A percentile compares a stretch with the other conserved stretches of the same genome.
phyloP scores from a whole-genome alignment of 305 asterid species.

The Fraxinus ornus region DNA sequence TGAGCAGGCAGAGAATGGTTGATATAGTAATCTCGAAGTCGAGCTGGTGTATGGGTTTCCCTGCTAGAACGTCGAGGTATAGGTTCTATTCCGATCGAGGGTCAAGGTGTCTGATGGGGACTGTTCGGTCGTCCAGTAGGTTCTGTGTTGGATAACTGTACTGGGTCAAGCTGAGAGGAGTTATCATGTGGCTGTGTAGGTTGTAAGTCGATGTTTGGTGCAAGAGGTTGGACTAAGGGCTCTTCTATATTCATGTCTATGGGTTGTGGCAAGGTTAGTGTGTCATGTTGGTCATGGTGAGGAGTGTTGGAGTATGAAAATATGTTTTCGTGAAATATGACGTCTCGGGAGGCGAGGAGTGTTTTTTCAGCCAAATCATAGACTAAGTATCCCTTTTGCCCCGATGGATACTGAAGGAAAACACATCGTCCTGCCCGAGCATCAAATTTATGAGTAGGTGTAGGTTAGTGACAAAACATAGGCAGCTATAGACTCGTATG shows the following conservation, averaged over 20 bases:
- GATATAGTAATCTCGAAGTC: not conserved
- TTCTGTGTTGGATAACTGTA: not conserved
- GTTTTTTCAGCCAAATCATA: not conserved
- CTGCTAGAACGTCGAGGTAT: not conserved
- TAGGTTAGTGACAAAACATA: not conserved
- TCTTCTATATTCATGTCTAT: not conserved
- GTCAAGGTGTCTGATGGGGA: not conserved
- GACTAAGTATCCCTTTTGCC: not conserved
- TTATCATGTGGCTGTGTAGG: not conserved
- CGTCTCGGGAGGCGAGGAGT: not conserved
- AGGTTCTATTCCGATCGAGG: not conserved
- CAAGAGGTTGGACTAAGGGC: not conserved
- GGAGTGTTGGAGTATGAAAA: not conserved
- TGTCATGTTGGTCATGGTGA: not conserved
- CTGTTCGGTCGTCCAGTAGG: not conserved
- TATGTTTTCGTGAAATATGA: not conserved
- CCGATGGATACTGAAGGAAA: not conserved
- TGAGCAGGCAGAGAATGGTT: not conserved
- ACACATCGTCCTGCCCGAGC: not conserved
- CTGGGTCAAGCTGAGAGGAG: not conserved
- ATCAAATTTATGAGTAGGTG: not conserved
- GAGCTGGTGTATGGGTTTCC: not conserved
- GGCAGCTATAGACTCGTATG: not conserved
- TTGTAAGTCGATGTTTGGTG: not conserved
- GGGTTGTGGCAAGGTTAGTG: not conserved